Evolutionary conservation across 306 rosid species (phyloP).

Genomic region (Leucaena leucocephala): DNA sequence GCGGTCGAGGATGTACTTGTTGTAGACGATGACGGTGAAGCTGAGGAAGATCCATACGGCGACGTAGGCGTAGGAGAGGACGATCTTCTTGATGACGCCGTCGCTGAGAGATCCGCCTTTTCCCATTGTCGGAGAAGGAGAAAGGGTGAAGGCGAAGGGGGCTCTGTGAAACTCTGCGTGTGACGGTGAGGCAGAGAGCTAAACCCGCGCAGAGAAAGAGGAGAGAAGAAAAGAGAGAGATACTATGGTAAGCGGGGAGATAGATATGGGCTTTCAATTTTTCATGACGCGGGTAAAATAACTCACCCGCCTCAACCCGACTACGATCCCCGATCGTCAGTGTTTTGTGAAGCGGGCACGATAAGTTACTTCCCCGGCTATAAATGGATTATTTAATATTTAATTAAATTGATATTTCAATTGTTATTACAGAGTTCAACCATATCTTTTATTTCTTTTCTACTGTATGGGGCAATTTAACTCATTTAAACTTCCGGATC

Average conservation of each 20-base stretch:
- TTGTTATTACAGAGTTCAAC: too few relatives aligned
- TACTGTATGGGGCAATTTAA: too few relatives aligned
- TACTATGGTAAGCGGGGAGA: not conserved
- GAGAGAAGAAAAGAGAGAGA: not conserved
- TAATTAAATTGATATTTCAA: too few relatives aligned
- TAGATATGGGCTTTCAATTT: constrained; percentile 1
- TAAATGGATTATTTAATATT: too few relatives aligned
- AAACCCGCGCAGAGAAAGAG: not conserved
- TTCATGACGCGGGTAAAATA: too few relatives aligned
- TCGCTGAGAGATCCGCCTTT: constrained; percentile 81
- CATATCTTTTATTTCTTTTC: too few relatives aligned
- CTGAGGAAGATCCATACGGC: constrained; percentile 86
- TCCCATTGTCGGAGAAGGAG: constrained; percentile 51
- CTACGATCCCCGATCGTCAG: not conserved
- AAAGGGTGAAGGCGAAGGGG: not conserved
- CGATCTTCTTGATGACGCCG: constrained; percentile 73
- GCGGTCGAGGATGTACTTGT: constrained; percentile 93
- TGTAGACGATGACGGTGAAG: constrained; percentile 92
- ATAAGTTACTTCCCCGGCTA: too few relatives aligned
- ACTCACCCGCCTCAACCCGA: not conserved
- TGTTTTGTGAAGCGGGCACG: not conserved
- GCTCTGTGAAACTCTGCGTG: not conserved
- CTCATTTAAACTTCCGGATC: too few relatives aligned
- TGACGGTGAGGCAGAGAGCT: not conserved
- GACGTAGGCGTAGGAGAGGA: constrained; percentile 79